Percentiles rank a stretch among this genome's conserved stretches.
These are phyloP conservation scores for Wallacemonas sp. DNA, from an alignment of 208 protist genomes.

Conservation along the genomic window DNA sequence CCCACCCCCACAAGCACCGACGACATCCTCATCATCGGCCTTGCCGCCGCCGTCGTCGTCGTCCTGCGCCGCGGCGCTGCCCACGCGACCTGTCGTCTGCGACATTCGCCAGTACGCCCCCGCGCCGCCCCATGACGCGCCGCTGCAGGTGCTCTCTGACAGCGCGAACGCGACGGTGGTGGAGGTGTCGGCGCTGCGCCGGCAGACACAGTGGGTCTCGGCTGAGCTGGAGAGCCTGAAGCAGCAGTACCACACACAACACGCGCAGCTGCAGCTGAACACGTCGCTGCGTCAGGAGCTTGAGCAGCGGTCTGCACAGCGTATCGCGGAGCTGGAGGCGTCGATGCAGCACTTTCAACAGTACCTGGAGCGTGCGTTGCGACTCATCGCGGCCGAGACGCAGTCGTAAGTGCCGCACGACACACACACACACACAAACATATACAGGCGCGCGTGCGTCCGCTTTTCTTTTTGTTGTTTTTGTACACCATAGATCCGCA, in stretches of 20 bases:
- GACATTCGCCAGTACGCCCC: not conserved
- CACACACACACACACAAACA: slow-evolving; percentile 11
- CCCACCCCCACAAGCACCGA: no score
- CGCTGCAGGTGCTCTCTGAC: not conserved
- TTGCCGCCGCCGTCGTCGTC: not conserved
- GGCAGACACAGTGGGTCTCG: slow-evolving; percentile 12
- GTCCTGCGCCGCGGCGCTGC: not conserved
- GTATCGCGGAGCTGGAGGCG: slow-evolving; percentile 60
- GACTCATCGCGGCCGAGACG: slow-evolving; percentile 55
- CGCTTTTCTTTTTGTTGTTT: no score
- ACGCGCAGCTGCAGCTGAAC: slow-evolving; percentile 4
- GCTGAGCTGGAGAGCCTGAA: slow-evolving; percentile 10
- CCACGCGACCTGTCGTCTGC: not conserved
- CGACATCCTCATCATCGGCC: no score
- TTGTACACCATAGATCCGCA: no score
- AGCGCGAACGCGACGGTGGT: slow-evolving; percentile 1
- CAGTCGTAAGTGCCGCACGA: no score
- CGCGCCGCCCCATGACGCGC: not conserved
- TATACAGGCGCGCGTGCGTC: no score
- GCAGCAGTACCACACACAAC: slow-evolving; percentile 8
- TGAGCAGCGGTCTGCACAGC: slow-evolving; percentile 17
- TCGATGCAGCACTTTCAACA: slow-evolving; percentile 49
- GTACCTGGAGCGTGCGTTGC: slow-evolving; percentile 46
- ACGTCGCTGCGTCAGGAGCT: not conserved
- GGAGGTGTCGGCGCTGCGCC: slow-evolving; percentile 8